phyloP scores from a whole-genome alignment of 768 basidiomycete species.

The Rhodocollybia butyracea region DNA sequence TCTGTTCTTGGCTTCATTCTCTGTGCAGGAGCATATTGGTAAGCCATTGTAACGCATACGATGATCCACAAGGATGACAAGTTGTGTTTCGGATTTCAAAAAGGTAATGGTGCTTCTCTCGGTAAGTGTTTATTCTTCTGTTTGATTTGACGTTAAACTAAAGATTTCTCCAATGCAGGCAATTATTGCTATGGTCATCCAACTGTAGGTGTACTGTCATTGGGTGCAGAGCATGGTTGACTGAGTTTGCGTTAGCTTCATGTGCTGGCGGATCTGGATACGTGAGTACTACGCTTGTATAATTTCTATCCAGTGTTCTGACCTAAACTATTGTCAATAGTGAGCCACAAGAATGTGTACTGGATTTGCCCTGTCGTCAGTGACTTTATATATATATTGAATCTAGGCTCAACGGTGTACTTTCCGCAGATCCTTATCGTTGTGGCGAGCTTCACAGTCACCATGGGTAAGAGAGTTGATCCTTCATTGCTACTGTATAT shows the following conservation, averaged over 20 bases:
- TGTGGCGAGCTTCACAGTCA: not conserved
- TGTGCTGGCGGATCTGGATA: slow-evolving; percentile 7
- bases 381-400: not conserved
- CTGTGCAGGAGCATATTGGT: slow-evolving; percentile 6
- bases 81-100: not conserved
- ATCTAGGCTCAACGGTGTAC: not conserved
- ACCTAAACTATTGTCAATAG: not conserved
- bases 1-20: not conserved
- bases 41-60: not conserved
- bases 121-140: not conserved
- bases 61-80: too few species aligned
- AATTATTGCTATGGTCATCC: not conserved
- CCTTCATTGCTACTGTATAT: not conserved
- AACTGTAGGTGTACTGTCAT: not conserved
- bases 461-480: slow-evolving; percentile 1
- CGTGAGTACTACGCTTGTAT: not conserved
- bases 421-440: not conserved
- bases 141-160: too few species aligned
- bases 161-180: not conserved
- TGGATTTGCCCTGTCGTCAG: not conserved
- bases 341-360: slow-evolving; percentile 1
- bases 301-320: not conserved
- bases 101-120: slow-evolving; percentile 7
- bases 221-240: not conserved
- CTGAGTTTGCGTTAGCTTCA: not conserved